Evolutionary conservation across 1,284 basidiomycete genomes (phyloP).

Genomic region (Pyrrhoderma lamaoense): DNA sequence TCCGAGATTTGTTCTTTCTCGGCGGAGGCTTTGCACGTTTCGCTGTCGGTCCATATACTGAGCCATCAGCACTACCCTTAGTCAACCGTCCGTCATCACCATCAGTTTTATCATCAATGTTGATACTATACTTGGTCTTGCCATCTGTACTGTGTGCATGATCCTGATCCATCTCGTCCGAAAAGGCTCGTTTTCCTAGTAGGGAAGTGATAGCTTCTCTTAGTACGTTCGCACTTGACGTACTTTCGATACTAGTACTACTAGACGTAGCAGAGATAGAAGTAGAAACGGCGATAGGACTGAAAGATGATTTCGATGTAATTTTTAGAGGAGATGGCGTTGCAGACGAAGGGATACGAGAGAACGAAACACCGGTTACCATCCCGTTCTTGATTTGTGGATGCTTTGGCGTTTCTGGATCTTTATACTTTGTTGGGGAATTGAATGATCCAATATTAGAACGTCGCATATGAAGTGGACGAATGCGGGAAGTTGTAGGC

Average conservation of each 20-base stretch:
- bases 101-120: no score
- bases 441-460: no score
- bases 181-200: conserved; percentile 53
- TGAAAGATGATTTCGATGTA: conserved; percentile 16
- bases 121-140: conserved; percentile 18
- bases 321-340: conserved; percentile 22
- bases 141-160: conserved; percentile 30
- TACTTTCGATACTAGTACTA: conserved; percentile 3
- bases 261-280: no score
- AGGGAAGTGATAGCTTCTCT: conserved; percentile 59
- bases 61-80: neutral
- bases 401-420: neutral
- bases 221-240: conserved; percentile 42
- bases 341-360: conserved; percentile 11
- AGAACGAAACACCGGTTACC: no score
- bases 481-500: neutral
- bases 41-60: neutral
- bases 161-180: conserved; percentile 31
- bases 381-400: no score
- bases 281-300: no score
- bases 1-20: neutral
- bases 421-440: neutral
- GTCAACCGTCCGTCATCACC: no score
- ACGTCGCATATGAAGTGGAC: no score
- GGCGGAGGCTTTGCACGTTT: conserved; percentile 4